Evolutionary conservation across 176 grass and related monocot genomes (phyloP), one percentile per base, ranked within the genome.

Genomic region (Eragrostis nindensis): DNA sequence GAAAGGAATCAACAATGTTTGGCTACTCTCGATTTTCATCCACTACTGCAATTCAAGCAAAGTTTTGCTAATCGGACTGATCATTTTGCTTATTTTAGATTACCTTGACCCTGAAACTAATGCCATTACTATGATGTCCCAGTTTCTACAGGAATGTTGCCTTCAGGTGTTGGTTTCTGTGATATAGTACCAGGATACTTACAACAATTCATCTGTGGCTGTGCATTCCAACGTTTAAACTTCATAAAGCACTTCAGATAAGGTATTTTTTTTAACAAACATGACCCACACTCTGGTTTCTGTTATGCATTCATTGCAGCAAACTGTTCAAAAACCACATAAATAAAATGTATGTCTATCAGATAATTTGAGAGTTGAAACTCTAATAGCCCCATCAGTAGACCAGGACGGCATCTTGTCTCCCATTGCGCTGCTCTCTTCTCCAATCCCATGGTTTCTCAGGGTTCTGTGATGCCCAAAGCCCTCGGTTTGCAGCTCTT

Each of bases 391-490:
- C 44, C 38, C 49, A 70, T 84, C 62, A 89, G 66, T 25, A 79
- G 18, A 75, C 74, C 70, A 30, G 78, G 44, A 89, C 60, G 27
- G 78, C 71, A 13, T 68, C 17, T 9, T 50, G 61, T 70, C 74
- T 41, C 32, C 52, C 55, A 2, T 53, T 92, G 30, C 83, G 78
- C 15, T 75, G 87, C 5, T 85, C 55, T 72, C 73, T 92, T 68
- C 86, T 88, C 86, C 90, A 92, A 15, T 83, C 82, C 90, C 90
- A 92, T 49, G 90, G 90, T 64, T 83, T 83, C 80, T 92, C 86
- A 38, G 90, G 90, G 80, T 89, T 84, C 25, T 19, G 19, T 52
- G 62, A 73, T 6, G 64, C 75, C 77, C 77, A 92, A 68, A 92
- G 70, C 15, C 86, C 90, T 80, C 42, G 71, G 18, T 70, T 26